A percentile compares a stretch with the other conserved stretches of the same genome.
phyloP scores from a whole-genome alignment of 1,284 basidiomycete species.

The Sphaerobolus stellatus region DNA sequence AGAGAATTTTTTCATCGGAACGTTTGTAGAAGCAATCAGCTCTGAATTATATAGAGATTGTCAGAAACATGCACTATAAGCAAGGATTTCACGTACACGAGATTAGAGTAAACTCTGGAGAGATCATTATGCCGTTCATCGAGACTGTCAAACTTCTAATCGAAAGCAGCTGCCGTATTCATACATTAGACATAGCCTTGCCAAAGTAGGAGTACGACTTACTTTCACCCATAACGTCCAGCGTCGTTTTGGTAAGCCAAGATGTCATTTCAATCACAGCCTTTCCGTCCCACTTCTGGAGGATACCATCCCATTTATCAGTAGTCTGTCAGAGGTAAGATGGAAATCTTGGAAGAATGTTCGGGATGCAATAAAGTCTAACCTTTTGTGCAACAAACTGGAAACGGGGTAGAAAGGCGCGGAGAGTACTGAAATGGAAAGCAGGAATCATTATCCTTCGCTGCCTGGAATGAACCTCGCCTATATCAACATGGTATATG shows the following conservation, averaged over 20 bases:
- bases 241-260: neutral
- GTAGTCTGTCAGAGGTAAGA: too few relatives aligned
- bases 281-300: neutral
- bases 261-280: neutral
- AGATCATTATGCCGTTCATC: conserved; percentile 29
- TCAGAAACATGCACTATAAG: too few relatives aligned
- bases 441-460: neutral
- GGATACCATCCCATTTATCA: too few relatives aligned
- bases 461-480: neutral
- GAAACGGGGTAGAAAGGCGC: conserved; percentile 10
- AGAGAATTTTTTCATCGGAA: neutral
- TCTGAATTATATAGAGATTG: too few relatives aligned
- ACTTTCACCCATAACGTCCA: neutral
- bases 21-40: neutral
- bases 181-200: neutral
- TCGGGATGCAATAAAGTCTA: too few relatives aligned
- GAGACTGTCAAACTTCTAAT: conserved; percentile 37
- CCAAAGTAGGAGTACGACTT: neutral
- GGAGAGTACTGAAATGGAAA: neutral
- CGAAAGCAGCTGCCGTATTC: conserved; percentile 48
- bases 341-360: too few relatives aligned
- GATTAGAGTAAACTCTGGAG: conserved; percentile 27
- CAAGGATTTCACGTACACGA: too few relatives aligned
- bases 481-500: neutral
- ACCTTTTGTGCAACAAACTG: conserved; percentile 5